These are phyloP conservation scores for Pinus taeda DNA, from an alignment of 75 land plant species.

Conservation along the genomic window DNA sequence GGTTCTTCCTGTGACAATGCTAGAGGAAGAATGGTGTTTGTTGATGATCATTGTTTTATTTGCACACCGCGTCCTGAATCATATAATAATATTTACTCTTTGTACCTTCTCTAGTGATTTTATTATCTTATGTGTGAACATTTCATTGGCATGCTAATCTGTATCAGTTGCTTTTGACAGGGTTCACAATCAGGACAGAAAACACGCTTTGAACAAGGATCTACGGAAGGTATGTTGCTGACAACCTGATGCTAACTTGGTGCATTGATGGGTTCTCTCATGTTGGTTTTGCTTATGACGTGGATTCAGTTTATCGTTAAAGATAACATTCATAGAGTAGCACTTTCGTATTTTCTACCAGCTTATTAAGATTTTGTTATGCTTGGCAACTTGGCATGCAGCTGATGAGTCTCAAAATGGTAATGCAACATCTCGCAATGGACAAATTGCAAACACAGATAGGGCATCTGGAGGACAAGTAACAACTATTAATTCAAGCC, in stretches of 20 bases:
- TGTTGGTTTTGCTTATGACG: too few relatives aligned
- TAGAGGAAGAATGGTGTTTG: not conserved
- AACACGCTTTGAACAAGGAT: conserved; percentile 25
- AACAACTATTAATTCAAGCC: conserved; percentile 15
- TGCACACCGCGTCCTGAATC: not conserved
- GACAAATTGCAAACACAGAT: conserved; percentile 18
- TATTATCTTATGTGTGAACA: not conserved
- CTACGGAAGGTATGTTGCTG: conserved; percentile 17
- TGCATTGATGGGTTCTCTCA: not conserved
- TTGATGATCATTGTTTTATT: not conserved
- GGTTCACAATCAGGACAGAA: conserved; percentile 14
- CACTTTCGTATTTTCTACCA: too few relatives aligned
- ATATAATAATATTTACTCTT: not conserved
- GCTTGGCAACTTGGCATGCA: conserved; percentile 1
- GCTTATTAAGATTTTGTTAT: not conserved
- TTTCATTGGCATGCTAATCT: not conserved
- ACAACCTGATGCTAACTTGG: not conserved
- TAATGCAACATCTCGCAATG: not conserved
- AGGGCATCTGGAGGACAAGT: conserved; percentile 22
- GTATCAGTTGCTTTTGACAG: not conserved
- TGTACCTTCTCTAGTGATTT: not conserved
- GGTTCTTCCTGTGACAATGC: not conserved
- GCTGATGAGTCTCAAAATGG: conserved; percentile 51
- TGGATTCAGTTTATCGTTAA: too few relatives aligned
- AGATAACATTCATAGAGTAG: too few relatives aligned